Conservation (phyloP, 352 stramenopile species). For the Pythium aphanidermatum region DNA sequence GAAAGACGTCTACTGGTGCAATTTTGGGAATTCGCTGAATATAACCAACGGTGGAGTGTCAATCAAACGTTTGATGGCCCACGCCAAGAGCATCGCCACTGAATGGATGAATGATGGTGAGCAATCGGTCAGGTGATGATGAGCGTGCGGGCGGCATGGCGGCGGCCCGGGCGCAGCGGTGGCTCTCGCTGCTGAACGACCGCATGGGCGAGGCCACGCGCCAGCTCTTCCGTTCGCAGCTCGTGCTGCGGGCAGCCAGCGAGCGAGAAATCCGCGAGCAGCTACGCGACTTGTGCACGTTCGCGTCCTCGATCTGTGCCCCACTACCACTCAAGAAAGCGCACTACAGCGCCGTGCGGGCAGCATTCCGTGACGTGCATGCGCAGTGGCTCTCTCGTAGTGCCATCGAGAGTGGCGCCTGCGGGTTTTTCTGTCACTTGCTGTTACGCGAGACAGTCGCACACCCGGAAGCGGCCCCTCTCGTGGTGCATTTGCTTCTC, state of each 20-base stretch:
- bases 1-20: no score
- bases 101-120: slow-evolving; percentile 5
- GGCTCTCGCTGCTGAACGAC: slow-evolving; percentile 32
- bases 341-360: slow-evolving; percentile 11
- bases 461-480: slow-evolving; percentile 2
- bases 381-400: slow-evolving; percentile 56
- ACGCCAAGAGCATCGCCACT: neutral
- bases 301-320: slow-evolving; percentile 27
- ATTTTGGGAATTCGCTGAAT: neutral
- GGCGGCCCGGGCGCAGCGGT: neutral
- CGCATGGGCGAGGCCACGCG: slow-evolving; percentile 37
- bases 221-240: slow-evolving; percentile 38
- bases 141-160: no score
- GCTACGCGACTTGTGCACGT: slow-evolving; percentile 36
- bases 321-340: neutral
- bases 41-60: neutral
- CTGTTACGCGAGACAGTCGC: slow-evolving; percentile 26
- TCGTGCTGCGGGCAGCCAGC: slow-evolving; percentile 15
- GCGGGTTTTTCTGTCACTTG: slow-evolving; percentile 41
- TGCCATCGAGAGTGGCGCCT: slow-evolving; percentile 46
- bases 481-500: slow-evolving; percentile 35
- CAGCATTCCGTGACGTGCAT: slow-evolving; percentile 31
- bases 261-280: slow-evolving; percentile 28
- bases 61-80: slow-evolving; percentile 11
- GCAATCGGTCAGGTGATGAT: slow-evolving; percentile 5